Percentiles rank a stretch among this genome's conserved stretches.
Evolutionary conservation across 1,284 basidiomycete species (phyloP).

Genomic region (Rhodotorula sp.): DNA sequence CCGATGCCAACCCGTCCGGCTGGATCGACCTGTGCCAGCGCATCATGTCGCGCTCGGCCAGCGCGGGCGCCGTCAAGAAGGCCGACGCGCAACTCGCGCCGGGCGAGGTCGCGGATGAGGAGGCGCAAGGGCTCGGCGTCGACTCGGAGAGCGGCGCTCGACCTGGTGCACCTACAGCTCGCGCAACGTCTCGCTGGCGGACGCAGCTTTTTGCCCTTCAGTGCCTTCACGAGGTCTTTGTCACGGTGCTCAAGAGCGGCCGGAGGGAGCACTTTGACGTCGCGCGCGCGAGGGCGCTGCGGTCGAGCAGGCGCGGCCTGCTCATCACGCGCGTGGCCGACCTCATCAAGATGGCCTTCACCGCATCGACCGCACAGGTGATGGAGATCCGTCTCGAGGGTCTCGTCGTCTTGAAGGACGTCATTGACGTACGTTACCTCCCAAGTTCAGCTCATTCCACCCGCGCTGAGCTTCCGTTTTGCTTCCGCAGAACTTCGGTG

Average conservation of each 20-base stretch:
- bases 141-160: constrained; percentile 25
- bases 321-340: constrained; percentile 83
- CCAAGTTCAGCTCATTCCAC: not conserved
- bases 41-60: constrained; percentile 73
- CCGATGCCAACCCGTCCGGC: constrained; percentile 84
- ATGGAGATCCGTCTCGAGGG: constrained; percentile 95
- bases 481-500: constrained; percentile 69
- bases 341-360: constrained; percentile 96
- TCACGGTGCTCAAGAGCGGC: constrained; percentile 70
- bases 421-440: constrained; percentile 73
- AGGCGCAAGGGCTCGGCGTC: constrained; percentile 45
- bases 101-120: constrained; percentile 41
- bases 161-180: constrained; percentile 21
- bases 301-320: constrained; percentile 54
- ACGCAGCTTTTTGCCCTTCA: constrained; percentile 93
- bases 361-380: constrained; percentile 91
- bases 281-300: constrained; percentile 57
- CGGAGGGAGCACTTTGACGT: constrained; percentile 78
- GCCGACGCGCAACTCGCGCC: constrained; percentile 44
- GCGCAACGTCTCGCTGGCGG: constrained; percentile 79
- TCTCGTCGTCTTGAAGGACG: constrained; percentile 81
- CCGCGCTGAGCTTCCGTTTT: not conserved
- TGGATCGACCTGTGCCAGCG: constrained; percentile 98
- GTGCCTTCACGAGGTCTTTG: constrained; percentile 87
- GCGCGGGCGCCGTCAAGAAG: not conserved